Percentiles rank a stretch among this genome's conserved stretches.
phyloP scores from a whole-genome alignment of 257 asterid species.

The Solanum okadae region DNA sequence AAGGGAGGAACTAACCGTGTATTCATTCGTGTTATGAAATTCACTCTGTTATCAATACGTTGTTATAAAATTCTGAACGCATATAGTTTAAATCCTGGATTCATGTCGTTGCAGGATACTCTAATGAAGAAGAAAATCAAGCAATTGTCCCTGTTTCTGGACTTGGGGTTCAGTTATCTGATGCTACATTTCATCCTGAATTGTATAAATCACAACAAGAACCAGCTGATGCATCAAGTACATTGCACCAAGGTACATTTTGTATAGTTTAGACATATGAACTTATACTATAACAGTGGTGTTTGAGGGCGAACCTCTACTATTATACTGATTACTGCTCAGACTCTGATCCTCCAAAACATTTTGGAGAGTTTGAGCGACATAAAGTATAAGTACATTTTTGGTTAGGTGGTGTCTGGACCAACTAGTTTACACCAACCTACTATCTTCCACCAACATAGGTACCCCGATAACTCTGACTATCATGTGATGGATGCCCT shows the following conservation, averaged over 20 bases:
- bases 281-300: neutral
- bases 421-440: neutral
- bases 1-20: neutral
- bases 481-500: neutral
- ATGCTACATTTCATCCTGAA: neutral
- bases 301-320: neutral
- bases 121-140: neutral
- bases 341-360: neutral
- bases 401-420: neutral
- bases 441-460: neutral
- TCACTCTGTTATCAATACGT: neutral
- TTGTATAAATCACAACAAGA: neutral
- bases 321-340: neutral
- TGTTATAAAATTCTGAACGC: neutral
- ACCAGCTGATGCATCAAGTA: neutral
- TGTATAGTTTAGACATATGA: neutral
- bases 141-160: conserved; percentile 4
- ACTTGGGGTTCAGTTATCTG: neutral
- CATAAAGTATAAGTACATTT: neutral
- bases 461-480: neutral
- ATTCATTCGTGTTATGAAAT: neutral
- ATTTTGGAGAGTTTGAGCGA: neutral
- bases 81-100: neutral
- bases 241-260: neutral
- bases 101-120: neutral